These are phyloP conservation scores for Teunomyces barrocoloradensis DNA, from an alignment of 805 yeast genomes.

Conservation along the genomic window DNA sequence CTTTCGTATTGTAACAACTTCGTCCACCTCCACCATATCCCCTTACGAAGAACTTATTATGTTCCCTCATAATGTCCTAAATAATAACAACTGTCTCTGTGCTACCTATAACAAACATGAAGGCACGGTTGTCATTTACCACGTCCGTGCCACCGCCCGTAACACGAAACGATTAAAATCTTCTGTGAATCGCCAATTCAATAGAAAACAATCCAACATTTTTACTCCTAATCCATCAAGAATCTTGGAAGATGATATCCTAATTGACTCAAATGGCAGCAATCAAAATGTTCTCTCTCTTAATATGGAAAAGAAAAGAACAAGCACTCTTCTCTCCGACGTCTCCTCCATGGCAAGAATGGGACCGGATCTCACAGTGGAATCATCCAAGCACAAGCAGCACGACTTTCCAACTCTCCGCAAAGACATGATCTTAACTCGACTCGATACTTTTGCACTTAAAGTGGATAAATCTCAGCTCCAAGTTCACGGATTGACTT, in stretches of 20 bases:
- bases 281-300: conserved; percentile 26
- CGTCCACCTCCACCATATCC: conserved; percentile 65
- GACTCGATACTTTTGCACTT: conserved; percentile 44
- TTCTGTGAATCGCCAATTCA: conserved; percentile 13
- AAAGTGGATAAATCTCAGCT: conserved; percentile 29
- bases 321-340: conserved; percentile 42
- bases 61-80: conserved; percentile 46
- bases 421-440: conserved; percentile 72
- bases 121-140: conserved; percentile 50
- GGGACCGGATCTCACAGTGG: conserved; percentile 37
- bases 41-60: conserved; percentile 53
- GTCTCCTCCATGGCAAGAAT: conserved; percentile 45
- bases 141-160: conserved; percentile 42
- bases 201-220: conserved; percentile 26
- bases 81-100: conserved; percentile 41
- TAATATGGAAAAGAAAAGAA: conserved; percentile 42
- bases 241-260: conserved; percentile 40
- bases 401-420: conserved; percentile 38
- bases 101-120: conserved; percentile 54
- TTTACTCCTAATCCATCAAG: conserved; percentile 44
- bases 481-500: conserved; percentile 38
- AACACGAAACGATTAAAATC: conserved; percentile 13
- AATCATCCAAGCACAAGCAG: conserved; percentile 17
- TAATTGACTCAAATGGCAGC: conserved; percentile 6
- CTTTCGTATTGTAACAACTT: conserved; percentile 66